Evolutionary conservation across 257 asterid genomes (phyloP).

Genomic region (Primulina eburnea): DNA sequence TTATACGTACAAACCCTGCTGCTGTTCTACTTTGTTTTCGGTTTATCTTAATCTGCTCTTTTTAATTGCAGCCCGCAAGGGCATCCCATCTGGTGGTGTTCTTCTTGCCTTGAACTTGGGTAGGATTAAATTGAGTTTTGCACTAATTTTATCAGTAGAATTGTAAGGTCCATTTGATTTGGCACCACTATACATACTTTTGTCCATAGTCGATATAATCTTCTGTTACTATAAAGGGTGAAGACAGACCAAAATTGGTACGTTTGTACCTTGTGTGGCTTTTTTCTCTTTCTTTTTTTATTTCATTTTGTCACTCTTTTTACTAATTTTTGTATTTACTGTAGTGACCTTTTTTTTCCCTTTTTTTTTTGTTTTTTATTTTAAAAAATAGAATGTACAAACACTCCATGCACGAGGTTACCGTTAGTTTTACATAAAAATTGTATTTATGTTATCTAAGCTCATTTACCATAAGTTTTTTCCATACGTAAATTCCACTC

Average conservation of each 20-base stretch:
- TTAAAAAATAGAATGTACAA: no score
- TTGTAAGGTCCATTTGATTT: not conserved
- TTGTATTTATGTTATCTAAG: not conserved
- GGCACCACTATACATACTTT: not conserved
- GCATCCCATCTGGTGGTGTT: not conserved
- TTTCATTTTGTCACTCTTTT: no score
- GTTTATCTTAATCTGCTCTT: not conserved
- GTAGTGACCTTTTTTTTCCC: no score
- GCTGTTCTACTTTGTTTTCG: not conserved
- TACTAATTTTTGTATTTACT: no score
- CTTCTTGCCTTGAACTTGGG: not conserved
- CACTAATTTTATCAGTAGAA: not conserved
- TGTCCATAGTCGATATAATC: not conserved
- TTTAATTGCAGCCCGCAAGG: not conserved
- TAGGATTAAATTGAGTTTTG: not conserved
- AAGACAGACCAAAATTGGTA: no score
- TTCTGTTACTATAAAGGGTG: no score
- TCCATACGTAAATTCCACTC: no score
- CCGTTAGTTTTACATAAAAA: no score
- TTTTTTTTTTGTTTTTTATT: no score
- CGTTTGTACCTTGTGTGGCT: no score
- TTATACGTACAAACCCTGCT: not conserved
- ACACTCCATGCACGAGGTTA: no score
- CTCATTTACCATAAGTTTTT: not conserved
- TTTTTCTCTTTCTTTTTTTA: no score